Evolutionary conservation across 208 protist genomes (phyloP), one percentile per base, ranked within the genome.

Genomic region (Acanthamoeba lenticulata): DNA sequence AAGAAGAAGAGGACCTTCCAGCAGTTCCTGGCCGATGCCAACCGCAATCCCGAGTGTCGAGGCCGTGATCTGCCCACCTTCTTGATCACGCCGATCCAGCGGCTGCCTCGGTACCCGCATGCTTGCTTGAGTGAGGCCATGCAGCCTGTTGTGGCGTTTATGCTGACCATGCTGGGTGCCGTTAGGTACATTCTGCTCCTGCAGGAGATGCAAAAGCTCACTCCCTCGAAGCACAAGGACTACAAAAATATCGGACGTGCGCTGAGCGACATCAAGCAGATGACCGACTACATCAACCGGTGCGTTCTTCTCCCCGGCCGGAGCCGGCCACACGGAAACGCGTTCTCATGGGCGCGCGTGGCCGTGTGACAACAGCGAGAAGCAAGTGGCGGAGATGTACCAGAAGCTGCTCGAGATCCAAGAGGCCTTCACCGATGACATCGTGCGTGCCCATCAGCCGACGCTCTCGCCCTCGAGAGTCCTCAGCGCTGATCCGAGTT

Each of bases 211-310:
- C 36, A 45, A 44, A 90, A 90, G 52, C 44, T 67, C 49, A 90
- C 81, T n/a, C 29, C 47, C 13, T 67, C 44, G 17, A 57, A 42
- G 81, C 81, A 90, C 81, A 57, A 65, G 36, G 81, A 90, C 81
- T 90, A 90, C 81, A 90, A 90, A 34, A 90, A 90, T 29, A 57
- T 90, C 38, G 36, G 34, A 17, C 24, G 52, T 11, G 81, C 81
- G 15, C 44, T 90, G 21, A 90, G 24, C 17, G 81, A 90, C 32
- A 65, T 90, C 11, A 90, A 90, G 36, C 81, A 90, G 52, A 65
- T 90, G 49, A 90, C 81, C 38, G 81, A 57, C 17, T 90, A 44
- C 49, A 90, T 90, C 36, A 90, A 90, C 32, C 44, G 72, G 72
- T 83, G 7, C 72, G 52, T 5, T 15, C 3, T 29, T 1, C 13